Evolutionary conservation across 352 stramenopile species (phyloP), one percentile per base, ranked within the genome.

Genomic region (Thalassiosira ordinaria): DNA sequence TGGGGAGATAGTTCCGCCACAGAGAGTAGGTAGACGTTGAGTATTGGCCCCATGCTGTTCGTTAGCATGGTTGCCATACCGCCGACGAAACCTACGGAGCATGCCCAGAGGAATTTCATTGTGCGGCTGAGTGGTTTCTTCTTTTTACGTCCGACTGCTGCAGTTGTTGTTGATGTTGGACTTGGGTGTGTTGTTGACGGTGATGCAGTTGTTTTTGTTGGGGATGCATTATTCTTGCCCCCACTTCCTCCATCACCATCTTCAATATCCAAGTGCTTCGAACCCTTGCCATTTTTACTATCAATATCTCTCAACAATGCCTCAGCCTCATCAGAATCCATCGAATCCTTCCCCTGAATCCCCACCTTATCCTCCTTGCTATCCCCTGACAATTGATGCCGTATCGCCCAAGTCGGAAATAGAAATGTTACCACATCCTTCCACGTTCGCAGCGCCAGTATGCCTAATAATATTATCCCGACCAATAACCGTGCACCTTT

Each of bases 41-140:
- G 35, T 56, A 88, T 88, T 27, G 80, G 80, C n/a, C 80, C 80
- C 80, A 88, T 88, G 39, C 52, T 53, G 63, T 88, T 88, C 7
- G 71, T 88, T 8, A 88, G 49, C 80, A 88, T 88, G 5, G 75
- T 88, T 14, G 80, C 72, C 53, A 62, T 37, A 18, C 78, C 78
- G 18, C 80, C 80, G 14, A 88, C 59, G 20, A 85, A 41, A 14
- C 80, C 80, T 18, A 88, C 80, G 9, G 70, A 47, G 51, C 56
- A 74, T n/a, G 72, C 76, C 76, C 75, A 85, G 20, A 71, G 13
- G 6, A 85, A 64, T 69, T 22, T 64, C 33, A 60, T 60, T 11
- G 13, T 46, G 20, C 5, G 31, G 8, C 22, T 22, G 46, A 65
- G 35, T 44, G 8, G 9, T 44, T 65, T 49, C 5, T 67, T 14